Evolutionary conservation across 177 flowering plant species (phyloP).

Genomic region (Vitis hybrid): DNA sequence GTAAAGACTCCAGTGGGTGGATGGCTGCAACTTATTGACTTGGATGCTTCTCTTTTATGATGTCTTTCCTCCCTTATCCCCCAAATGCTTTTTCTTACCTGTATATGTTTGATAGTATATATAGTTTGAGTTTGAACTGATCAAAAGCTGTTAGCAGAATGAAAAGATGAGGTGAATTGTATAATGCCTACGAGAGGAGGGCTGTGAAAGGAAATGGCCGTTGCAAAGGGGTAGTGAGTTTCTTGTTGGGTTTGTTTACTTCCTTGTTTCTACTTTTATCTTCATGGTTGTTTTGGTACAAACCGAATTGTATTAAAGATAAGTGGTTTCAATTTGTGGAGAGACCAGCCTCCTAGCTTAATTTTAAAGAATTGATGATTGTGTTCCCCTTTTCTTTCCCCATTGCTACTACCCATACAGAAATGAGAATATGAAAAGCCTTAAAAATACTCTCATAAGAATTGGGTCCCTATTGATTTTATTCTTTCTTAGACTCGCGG

Average conservation of each 20-base stretch:
- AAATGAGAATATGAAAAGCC: too few species aligned
- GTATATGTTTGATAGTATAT: conserved; percentile 30
- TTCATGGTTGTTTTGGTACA: conserved; percentile 8
- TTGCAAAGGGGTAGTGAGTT: conserved; percentile 15
- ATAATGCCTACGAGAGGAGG: conserved; percentile 13
- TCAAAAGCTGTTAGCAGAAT: conserved; percentile 26
- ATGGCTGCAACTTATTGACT: conserved; percentile 13
- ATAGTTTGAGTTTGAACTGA: conserved; percentile 18
- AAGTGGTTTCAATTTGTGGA: too few species aligned
- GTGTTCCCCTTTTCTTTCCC: too few species aligned
- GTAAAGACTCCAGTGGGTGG: conserved; percentile 14
- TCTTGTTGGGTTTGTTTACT: conserved; percentile 15
- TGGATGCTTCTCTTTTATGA: conserved; percentile 5
- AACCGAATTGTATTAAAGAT: too few species aligned
- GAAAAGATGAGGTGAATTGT: conserved; percentile 12
- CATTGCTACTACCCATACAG: too few species aligned
- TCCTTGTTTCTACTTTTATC: conserved; percentile 13
- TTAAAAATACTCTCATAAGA: too few species aligned
- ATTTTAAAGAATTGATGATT: too few species aligned
- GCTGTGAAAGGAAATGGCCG: conserved; percentile 17
- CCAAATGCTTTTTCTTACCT: conserved; percentile 16
- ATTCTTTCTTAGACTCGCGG: too few species aligned
- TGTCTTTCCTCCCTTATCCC: background rate
- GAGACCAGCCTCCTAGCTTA: too few species aligned
- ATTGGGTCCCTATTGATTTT: too few species aligned